Evolutionary conservation across 257 asterid genomes (phyloP).

Genomic region (Fraxinus cuspidata): DNA sequence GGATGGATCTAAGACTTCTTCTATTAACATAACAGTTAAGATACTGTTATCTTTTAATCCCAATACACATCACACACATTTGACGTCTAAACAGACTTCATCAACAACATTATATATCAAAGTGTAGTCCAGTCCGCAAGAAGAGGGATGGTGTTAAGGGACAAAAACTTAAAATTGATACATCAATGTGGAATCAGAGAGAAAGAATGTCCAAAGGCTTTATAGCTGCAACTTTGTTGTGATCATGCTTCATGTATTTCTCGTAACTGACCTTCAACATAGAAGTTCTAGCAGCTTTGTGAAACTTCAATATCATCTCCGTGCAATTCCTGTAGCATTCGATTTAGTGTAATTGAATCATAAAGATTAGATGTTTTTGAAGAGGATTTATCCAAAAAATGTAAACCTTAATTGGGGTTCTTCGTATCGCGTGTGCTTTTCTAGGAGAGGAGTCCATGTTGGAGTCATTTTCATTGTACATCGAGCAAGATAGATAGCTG

Average conservation of each 20-base stretch:
- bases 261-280: constrained; percentile 60
- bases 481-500: constrained; percentile 87
- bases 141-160: not conserved
- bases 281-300: constrained; percentile 68
- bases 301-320: constrained; percentile 79
- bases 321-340: constrained; percentile 60
- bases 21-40: too few relatives aligned
- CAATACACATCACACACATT: not conserved
- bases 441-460: constrained; percentile 76
- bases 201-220: constrained; percentile 68
- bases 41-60: not conserved
- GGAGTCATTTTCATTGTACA: constrained; percentile 70
- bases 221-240: constrained; percentile 56
- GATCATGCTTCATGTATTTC: constrained; percentile 56
- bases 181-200: constrained; percentile 23
- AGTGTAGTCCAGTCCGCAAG: not conserved
- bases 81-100: not conserved
- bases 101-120: not conserved
- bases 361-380: not conserved
- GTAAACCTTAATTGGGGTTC: constrained; percentile 72
- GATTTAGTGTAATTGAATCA: constrained; percentile 16
- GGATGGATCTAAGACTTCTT: not conserved
- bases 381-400: constrained; percentile 7
- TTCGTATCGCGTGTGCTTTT: constrained; percentile 60
- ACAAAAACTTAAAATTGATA: not conserved